Evolutionary conservation across 2,329 filamentous ascomycete genomes (phyloP), one percentile per base, ranked within the genome.

Genomic region (Blastomyces parvus): DNA sequence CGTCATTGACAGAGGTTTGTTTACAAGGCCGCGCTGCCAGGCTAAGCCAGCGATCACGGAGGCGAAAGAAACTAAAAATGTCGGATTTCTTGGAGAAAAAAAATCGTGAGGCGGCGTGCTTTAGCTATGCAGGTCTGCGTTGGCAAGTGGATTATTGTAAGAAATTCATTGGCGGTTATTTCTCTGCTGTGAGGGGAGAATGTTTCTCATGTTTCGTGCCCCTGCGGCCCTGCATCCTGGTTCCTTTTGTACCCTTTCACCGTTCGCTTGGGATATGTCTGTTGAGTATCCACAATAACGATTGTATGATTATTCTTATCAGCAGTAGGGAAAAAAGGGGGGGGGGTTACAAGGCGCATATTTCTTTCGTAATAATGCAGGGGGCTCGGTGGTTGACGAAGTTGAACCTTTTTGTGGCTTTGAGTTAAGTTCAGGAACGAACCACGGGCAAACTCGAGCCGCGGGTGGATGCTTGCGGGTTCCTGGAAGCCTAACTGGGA

Each of bases 101-200:
- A 14, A 27, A 22, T 36, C 7, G 33, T 25, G 48, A 50, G 46
- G 11, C 55, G 50, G 40, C 42, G 17, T 42, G 40, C 40, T 13
- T 48, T 11, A 33, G 13, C 8, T 52, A 40, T 46, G 27, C 33
- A 62, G 53, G 55, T 62, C 27, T 48, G 50, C 9, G 38, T 46
- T 56, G 38, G 56, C 56, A 56, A 19, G 42, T 62, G 40, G 42
- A 55, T 36, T 13, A n/a, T 48, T 17, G 13, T 33, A 46, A 60
- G 58, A 50, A 33, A 30, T 33, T 48, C 57, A 59, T 59, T 42
- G 44, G 14, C n/a, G 38, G 30, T 22, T 59, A 42, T 59, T 44
- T 46, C 46, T 52, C 3, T 27, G 25, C 4, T 27, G 48, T 17
- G 11, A 13, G 13, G 25, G 13, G n/a, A 25, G 14, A 50, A 50